Evolutionary conservation across 2,329 filamentous ascomycete genomes (phyloP).

Genomic region (Cladosporium velox): DNA sequence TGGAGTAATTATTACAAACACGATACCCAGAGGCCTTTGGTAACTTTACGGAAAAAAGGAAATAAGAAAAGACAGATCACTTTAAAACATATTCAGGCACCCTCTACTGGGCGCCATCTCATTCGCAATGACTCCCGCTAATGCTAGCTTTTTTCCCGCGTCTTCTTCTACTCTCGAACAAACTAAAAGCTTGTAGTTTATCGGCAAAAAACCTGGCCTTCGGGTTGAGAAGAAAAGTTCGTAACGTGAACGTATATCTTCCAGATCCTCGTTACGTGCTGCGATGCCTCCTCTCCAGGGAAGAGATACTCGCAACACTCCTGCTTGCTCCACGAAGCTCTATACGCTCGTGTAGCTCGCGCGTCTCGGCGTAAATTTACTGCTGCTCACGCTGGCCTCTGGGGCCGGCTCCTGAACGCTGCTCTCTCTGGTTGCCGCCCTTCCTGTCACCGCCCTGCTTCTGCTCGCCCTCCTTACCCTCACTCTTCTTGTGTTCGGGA

Average conservation of each 20-base stretch:
- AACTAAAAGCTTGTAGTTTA: conserved; percentile 14
- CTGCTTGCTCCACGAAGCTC: conserved; percentile 1
- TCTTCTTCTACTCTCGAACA: conserved; percentile 6
- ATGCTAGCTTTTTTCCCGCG: conserved; percentile 13
- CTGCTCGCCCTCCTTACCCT: conserved; percentile 26
- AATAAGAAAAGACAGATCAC: not conserved
- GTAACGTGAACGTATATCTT: conserved; percentile 17
- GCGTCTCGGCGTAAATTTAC: conserved; percentile 25
- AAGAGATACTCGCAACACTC: not conserved
- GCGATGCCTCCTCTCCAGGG: not conserved
- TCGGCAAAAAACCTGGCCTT: not conserved
- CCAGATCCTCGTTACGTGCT: conserved; percentile 20
- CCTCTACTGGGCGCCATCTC: conserved; percentile 23
- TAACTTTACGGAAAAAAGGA: not conserved
- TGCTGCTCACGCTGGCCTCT: conserved; percentile 36
- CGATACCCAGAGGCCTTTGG: conserved; percentile 11
- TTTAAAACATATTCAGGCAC: conserved; percentile 15
- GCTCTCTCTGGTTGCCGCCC: conserved; percentile 23
- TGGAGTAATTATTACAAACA: conserved; percentile 1
- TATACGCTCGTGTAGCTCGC: not conserved
- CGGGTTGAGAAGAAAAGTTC: conserved; percentile 13
- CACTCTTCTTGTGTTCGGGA: conserved; percentile 30
- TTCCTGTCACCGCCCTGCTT: conserved; percentile 26
- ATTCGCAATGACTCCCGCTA: conserved; percentile 20
- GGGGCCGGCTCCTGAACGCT: conserved; percentile 33